Percentiles rank a stretch among this genome's conserved stretches.
Conservation (phyloP, 2,329 filamentous ascomycete genomes). For the Fusarium brevicatenulatum region DNA sequence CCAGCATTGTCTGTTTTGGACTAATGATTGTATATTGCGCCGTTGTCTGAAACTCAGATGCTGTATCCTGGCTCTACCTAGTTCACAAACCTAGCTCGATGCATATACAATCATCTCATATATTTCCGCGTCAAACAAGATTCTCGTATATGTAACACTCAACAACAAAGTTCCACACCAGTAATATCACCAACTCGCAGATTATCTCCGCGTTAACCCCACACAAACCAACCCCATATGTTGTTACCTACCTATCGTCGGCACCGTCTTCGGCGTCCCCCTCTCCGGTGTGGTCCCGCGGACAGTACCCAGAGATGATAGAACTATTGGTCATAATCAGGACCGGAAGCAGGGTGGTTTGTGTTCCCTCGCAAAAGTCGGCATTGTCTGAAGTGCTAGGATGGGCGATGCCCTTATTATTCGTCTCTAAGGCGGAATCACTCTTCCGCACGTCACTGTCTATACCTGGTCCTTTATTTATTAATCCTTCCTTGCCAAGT, state of each 20-base stretch:
- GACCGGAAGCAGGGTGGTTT: constrained; percentile 4
- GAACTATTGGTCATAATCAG: constrained; percentile 24
- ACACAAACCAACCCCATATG: constrained; percentile 9
- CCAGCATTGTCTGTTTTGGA: neutral
- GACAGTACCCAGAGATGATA: neutral
- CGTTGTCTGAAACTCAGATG: neutral
- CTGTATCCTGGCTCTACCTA: neutral
- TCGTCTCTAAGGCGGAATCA: constrained; percentile 23
- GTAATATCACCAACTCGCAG: neutral
- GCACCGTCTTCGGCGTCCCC: constrained; percentile 34
- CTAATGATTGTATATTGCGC: neutral
- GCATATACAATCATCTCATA: neutral
- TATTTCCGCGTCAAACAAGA: neutral
- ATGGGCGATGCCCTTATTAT: neutral
- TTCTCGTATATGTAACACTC: neutral
- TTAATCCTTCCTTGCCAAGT: neutral
- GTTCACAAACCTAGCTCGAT: neutral
- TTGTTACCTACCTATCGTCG: constrained; percentile 10
- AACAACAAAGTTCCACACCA: neutral
- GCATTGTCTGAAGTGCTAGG: constrained; percentile 3
- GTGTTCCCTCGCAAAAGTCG: constrained; percentile 11
- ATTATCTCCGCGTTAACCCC: constrained; percentile 23
- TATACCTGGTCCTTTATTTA: constrained; percentile 1
- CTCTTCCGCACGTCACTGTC: constrained; percentile 21
- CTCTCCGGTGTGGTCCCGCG: constrained; percentile 21